Conservation (phyloP, 202 grass and related monocot genomes). For the Hordeum pubiflorum region DNA sequence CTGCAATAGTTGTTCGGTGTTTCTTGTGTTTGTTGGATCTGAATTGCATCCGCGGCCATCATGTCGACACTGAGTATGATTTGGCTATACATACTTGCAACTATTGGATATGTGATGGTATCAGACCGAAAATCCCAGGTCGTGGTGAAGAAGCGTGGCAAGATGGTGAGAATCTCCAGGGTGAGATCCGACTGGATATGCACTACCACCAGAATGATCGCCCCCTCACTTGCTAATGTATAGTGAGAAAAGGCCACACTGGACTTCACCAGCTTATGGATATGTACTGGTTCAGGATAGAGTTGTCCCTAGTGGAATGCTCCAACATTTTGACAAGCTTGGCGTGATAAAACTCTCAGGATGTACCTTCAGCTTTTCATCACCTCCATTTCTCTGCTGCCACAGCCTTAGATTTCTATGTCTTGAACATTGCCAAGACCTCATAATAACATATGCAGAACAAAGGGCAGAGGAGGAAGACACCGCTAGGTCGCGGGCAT, state of each 20-base stretch:
- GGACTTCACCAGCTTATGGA: not conserved
- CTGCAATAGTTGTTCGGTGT: fast-evolving
- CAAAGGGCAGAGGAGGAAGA: not conserved
- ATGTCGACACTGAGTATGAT: not conserved
- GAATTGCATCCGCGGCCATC: too few species aligned
- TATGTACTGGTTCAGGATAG: too few species aligned
- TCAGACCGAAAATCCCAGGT: not conserved
- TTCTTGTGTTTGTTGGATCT: not conserved
- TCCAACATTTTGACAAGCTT: not conserved
- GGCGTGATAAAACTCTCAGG: not conserved
- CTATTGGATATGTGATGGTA: not conserved
- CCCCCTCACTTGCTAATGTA: not conserved
- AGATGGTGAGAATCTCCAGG: not conserved
- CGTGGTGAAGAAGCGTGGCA: not conserved
- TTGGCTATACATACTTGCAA: not conserved
- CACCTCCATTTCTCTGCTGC: not conserved
- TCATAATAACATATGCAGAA: not conserved
- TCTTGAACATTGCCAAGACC: not conserved
- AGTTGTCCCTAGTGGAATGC: not conserved
- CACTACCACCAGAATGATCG: too few species aligned
- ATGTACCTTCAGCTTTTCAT: not conserved
- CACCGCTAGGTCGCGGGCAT: not conserved
- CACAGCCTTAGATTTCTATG: not conserved
- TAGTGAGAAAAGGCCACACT: not conserved
- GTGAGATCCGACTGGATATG: too few species aligned